A percentile compares a stretch with the other conserved stretches of the same genome.
Conservation (phyloP, 2,329 filamentous ascomycete genomes). For the Xylaria sp. region DNA sequence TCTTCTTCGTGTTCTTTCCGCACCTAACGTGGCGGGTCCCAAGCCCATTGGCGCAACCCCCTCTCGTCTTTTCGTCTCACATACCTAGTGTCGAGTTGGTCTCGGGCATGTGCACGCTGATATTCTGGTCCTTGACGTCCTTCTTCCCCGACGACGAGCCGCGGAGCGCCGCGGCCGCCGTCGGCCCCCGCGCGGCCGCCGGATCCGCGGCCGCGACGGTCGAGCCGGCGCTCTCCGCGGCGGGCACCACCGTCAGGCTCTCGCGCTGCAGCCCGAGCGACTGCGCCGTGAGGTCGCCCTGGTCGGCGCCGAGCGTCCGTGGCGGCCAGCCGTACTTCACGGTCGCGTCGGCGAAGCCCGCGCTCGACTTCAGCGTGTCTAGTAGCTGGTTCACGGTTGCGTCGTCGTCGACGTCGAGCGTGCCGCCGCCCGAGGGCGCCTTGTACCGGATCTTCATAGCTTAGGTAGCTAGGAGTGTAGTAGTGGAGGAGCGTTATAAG, state of each 20-base stretch:
- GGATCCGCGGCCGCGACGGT: conserved; percentile 3
- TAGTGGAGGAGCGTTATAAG: not conserved
- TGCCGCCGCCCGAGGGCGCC: conserved; percentile 72
- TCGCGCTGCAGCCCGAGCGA: conserved; percentile 53
- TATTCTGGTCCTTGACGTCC: conserved; percentile 44
- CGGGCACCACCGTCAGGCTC: conserved; percentile 53
- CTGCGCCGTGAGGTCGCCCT: conserved; percentile 51
- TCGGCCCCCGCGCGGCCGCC: conserved; percentile 2
- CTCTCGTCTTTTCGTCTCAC: too few relatives aligned
- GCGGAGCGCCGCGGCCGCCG: conserved; percentile 2
- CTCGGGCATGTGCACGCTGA: conserved; percentile 53
- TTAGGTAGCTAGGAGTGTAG: not conserved
- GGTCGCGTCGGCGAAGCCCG: conserved; percentile 67
- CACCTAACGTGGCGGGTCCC: too few relatives aligned
- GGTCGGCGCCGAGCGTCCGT: conserved; percentile 65
- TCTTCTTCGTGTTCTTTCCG: not conserved
- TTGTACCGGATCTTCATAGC: conserved; percentile 75
- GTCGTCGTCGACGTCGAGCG: conserved; percentile 67
- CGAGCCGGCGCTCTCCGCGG: conserved; percentile 35
- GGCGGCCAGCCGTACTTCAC: conserved; percentile 87
- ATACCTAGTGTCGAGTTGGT: conserved; percentile 55
- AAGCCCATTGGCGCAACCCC: too few relatives aligned
- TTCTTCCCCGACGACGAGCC: conserved; percentile 7
- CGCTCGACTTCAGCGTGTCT: conserved; percentile 62
- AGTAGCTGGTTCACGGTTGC: conserved; percentile 68